phyloP scores from a whole-genome alignment of 768 basidiomycete species.

The Dictyophora rubrovolvata region DNA sequence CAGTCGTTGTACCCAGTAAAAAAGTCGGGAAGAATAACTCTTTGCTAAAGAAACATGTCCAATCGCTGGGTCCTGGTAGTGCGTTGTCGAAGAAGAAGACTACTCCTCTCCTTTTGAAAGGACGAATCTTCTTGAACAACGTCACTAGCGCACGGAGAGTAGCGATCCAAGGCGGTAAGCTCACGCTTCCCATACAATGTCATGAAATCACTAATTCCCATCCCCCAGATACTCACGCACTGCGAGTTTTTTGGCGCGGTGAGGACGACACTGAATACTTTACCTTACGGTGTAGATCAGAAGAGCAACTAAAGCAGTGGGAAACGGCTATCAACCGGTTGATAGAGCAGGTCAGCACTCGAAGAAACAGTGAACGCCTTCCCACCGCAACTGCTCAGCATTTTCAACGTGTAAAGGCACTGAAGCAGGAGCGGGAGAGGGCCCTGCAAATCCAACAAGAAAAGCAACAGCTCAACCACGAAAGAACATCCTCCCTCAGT shows the following conservation, averaged over 20 bases:
- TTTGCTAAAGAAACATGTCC: constrained; percentile 73
- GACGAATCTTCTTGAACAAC: constrained; percentile 94
- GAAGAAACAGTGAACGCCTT: constrained; percentile 56
- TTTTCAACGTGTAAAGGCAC: constrained; percentile 28
- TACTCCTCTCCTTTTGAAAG: constrained; percentile 82
- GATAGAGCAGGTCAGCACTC: constrained; percentile 64
- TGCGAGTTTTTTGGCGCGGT: constrained; percentile 91
- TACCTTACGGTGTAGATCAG: constrained; percentile 83
- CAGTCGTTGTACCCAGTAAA: constrained; percentile 42
- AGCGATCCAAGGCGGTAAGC: constrained; percentile 54
- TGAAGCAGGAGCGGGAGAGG: constrained; percentile 35
- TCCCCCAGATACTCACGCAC: constrained; percentile 50
- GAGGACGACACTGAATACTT: constrained; percentile 92
- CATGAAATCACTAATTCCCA: constrained; percentile 1
- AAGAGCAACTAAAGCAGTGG: constrained; percentile 92
- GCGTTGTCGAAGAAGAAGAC: constrained; percentile 56
- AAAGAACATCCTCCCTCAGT: constrained; percentile 27
- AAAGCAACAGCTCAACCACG: constrained; percentile 27
- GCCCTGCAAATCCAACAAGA: constrained; percentile 27
- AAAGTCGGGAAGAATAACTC: constrained; percentile 79
- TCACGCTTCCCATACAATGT: constrained; percentile 8
- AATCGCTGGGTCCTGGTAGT: constrained; percentile 35
- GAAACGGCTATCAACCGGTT: constrained; percentile 81
- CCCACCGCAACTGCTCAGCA: constrained; percentile 22
- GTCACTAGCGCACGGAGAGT: constrained; percentile 62